These are phyloP conservation scores for Agrocybe chaxingu DNA, from an alignment of 768 basidiomycete genomes.

Conservation along the genomic window DNA sequence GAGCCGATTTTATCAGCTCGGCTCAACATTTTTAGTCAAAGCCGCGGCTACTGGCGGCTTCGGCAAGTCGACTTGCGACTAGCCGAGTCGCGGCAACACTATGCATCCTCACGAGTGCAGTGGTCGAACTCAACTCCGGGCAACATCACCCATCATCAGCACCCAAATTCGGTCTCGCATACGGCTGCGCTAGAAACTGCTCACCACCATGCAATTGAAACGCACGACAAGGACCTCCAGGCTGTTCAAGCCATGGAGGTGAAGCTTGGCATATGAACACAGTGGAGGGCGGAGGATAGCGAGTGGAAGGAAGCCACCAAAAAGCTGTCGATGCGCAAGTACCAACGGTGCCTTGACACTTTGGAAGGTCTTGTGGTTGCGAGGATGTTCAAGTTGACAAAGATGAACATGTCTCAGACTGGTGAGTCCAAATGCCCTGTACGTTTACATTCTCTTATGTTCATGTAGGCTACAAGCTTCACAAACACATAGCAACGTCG, in stretches of 20 bases:
- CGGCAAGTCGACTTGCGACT: no score
- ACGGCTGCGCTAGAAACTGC: background rate
- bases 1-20: no score
- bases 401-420: no score
- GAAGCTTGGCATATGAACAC: background rate
- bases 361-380: no score
- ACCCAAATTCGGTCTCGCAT: background rate
- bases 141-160: background rate
- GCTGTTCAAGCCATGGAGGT: slow-evolving; percentile 3
- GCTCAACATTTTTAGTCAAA: no score
- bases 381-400: no score
- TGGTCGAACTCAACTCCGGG: background rate
- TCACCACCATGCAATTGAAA: background rate
- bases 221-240: background rate
- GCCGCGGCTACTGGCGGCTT: no score
- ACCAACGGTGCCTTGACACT: slow-evolving; percentile 6
- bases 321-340: background rate
- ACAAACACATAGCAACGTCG: no score
- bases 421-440: no score
- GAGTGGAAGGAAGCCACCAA: slow-evolving; percentile 5
- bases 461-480: no score
- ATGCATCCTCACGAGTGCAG: background rate
- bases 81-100: no score
- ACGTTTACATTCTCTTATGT: no score
- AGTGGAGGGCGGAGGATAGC: background rate